Evolutionary conservation across 2,329 filamentous ascomycete species (phyloP).

Genomic region (Dothistroma septosporum): DNA sequence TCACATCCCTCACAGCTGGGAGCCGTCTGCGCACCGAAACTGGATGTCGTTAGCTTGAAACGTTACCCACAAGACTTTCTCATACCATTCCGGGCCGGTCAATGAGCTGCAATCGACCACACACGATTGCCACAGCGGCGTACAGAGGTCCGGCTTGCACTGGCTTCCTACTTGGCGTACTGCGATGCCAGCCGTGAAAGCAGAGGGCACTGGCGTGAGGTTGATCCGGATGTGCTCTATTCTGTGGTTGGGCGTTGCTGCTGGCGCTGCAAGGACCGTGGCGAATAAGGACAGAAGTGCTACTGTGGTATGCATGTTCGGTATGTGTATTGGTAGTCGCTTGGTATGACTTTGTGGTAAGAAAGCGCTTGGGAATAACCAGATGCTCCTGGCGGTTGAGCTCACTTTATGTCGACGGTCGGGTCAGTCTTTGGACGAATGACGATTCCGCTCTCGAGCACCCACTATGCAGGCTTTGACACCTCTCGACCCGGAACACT

Average conservation of each 20-base stretch:
- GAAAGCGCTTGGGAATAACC: not conserved
- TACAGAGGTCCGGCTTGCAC: not conserved
- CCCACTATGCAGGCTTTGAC: not conserved
- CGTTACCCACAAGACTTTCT: not conserved
- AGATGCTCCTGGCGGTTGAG: not conserved
- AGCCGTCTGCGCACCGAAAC: conserved; percentile 2
- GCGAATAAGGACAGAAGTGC: not conserved
- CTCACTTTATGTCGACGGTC: not conserved
- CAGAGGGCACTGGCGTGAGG: not conserved
- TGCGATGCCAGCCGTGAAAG: not conserved
- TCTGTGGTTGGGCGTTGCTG: not conserved
- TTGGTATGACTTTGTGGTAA: not conserved
- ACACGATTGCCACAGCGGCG: not conserved
- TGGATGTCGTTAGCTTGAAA: not conserved
- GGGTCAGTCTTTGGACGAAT: not conserved
- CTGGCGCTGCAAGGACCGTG: not conserved
- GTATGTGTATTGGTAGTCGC: not conserved
- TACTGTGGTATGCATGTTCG: not conserved
- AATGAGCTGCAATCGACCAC: conserved; percentile 1
- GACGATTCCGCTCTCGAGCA: not conserved
- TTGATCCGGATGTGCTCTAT: not conserved
- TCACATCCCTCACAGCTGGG: not conserved
- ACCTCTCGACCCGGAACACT: not conserved
- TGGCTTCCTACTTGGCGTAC: not conserved
- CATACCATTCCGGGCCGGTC: conserved; percentile 1